phyloP scores from a whole-genome alignment of 768 basidiomycete genomes.

The Lentinus tigrinus region DNA sequence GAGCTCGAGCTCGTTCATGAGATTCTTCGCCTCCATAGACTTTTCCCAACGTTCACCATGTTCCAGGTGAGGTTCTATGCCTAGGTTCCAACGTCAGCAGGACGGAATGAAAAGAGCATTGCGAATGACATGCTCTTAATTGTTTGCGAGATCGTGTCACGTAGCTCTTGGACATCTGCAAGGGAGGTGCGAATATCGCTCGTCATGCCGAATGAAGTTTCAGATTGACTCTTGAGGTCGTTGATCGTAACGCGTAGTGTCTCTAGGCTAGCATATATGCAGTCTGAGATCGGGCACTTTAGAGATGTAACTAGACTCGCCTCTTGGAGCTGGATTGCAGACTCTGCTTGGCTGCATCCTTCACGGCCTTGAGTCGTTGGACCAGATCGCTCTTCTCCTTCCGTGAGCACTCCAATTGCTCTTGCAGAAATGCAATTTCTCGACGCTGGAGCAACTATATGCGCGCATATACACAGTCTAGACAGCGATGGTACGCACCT shows the following conservation, averaged over 20 bases:
- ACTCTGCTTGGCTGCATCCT: conserved; percentile 24
- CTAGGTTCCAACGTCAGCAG: conserved; percentile 1
- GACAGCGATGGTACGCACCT: conserved; percentile 7
- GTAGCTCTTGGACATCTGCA: conserved; percentile 22
- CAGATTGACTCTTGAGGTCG: conserved; percentile 25
- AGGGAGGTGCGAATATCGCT: conserved; percentile 21
- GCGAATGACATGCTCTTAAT: conserved; percentile 12
- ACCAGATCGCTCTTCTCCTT: conserved; percentile 26
- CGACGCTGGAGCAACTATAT: conserved; percentile 16
- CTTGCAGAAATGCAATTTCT: conserved; percentile 21
- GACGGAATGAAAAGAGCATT: background rate
- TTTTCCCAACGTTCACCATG: conserved; percentile 18
- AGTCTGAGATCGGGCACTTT: background rate
- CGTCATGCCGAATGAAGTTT: conserved; percentile 17
- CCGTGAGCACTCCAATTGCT: conserved; percentile 19
- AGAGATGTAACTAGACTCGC: conserved; percentile 1
- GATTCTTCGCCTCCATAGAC: conserved; percentile 4
- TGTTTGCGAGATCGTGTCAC: conserved; percentile 11
- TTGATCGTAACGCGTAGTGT: conserved; percentile 12
- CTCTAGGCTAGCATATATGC: conserved; percentile 21
- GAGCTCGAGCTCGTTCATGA: conserved; percentile 20
- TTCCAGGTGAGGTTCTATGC: conserved; percentile 21
- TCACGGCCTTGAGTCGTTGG: conserved; percentile 23
- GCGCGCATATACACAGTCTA: conserved; percentile 11
- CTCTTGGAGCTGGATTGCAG: conserved; percentile 23